These are phyloP conservation scores for Magnolia sinica DNA, from an alignment of 164 flowering plant genomes.

Conservation along the genomic window DNA sequence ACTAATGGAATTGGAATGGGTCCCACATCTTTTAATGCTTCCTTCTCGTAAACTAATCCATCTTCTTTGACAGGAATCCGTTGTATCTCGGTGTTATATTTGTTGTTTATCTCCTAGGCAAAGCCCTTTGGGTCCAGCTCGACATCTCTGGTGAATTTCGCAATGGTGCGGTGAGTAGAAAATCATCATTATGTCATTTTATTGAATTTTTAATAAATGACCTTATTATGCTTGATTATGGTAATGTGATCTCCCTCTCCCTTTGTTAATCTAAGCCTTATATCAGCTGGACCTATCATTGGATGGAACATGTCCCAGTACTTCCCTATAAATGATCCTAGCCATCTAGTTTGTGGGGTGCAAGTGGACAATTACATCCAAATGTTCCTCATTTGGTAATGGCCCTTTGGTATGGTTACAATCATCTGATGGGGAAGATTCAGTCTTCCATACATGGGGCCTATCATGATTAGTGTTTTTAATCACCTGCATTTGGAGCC, in stretches of 20 bases:
- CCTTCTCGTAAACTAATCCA: background rate
- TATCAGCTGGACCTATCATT: no score
- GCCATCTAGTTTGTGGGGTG: background rate
- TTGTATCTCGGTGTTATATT: conserved; percentile 67
- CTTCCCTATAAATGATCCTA: background rate
- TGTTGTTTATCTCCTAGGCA: conserved; percentile 57
- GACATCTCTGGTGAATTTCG: conserved; percentile 80
- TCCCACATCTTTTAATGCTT: background rate
- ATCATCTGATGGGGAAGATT: no score
- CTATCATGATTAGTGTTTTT: no score
- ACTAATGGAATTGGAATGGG: background rate
- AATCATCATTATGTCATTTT: background rate
- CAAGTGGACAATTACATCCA: background rate
- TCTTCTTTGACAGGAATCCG: conserved; percentile 64
- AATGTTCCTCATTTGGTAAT: background rate
- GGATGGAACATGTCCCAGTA: no score
- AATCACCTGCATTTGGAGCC: no score
- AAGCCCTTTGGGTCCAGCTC: conserved; percentile 89
- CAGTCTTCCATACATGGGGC: no score
- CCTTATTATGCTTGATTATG: background rate
- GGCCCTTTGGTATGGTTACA: background rate
- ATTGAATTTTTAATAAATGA: background rate
- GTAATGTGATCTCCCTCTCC: no score
- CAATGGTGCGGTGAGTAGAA: conserved; percentile 79
- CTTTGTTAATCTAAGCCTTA: no score